Conservation (phyloP, 495 filamentous ascomycete species). For the Baudoinia panamericana region DNA sequence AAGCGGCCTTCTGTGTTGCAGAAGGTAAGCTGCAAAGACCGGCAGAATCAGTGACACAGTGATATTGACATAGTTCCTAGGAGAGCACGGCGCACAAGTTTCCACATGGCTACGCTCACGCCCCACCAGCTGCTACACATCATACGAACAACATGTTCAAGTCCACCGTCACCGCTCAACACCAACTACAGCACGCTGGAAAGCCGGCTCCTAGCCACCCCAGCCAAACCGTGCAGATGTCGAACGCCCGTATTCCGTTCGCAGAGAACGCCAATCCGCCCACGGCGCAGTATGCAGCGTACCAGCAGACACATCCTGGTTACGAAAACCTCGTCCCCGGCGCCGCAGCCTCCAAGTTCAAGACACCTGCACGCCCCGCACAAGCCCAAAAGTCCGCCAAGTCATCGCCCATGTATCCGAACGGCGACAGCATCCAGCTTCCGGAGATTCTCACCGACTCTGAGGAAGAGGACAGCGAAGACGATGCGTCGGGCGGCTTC, state of each 20-base stretch:
- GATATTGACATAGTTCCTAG: conserved; percentile 26
- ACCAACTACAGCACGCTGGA: conserved; percentile 35
- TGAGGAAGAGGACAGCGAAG: conserved; percentile 66
- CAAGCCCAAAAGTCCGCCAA: conserved; percentile 38
- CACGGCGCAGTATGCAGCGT: conserved; percentile 7
- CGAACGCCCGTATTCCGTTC: conserved; percentile 81
- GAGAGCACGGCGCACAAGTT: conserved; percentile 46
- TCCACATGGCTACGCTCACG: conserved; percentile 47
- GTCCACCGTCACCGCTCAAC: conserved; percentile 30
- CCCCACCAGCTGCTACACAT: conserved; percentile 36
- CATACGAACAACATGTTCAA: conserved; percentile 34
- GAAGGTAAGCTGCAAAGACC: conserved; percentile 54
- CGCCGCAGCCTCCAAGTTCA: conserved; percentile 36
- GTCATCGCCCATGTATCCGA: conserved; percentile 65
- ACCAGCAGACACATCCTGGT: conserved; percentile 12
- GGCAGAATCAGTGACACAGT: too few relatives aligned
- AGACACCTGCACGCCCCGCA: conserved; percentile 40
- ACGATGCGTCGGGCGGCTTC: conserved; percentile 33
- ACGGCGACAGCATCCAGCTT: conserved; percentile 68
- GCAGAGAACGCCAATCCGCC: conserved; percentile 40
- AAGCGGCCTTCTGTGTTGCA: conserved; percentile 69
- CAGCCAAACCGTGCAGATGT: conserved; percentile 66
- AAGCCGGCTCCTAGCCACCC: conserved; percentile 54
- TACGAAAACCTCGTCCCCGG: conserved; percentile 38
- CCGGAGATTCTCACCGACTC: conserved; percentile 82